phyloP scores from a whole-genome alignment of 2,329 filamentous ascomycete species.

The Emmonsia crescens region DNA sequence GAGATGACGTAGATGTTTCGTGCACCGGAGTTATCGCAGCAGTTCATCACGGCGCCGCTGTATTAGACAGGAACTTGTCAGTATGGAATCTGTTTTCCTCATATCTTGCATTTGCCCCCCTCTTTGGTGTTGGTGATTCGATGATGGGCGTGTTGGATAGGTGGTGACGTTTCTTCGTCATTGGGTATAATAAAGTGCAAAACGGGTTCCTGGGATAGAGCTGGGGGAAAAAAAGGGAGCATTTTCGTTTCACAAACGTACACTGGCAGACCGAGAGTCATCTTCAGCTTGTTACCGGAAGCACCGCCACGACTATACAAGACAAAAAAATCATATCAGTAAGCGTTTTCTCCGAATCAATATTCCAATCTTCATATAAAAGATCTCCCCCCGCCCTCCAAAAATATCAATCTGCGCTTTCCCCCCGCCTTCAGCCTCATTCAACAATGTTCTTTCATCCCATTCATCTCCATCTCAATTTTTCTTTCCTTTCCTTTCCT shows the following conservation, averaged over 20 bases:
- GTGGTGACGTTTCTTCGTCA: neutral
- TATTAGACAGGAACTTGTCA: neutral
- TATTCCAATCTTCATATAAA: neutral
- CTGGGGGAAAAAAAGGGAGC: slow-evolving; percentile 3
- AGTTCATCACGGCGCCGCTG: slow-evolving; percentile 99
- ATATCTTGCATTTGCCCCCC: neutral
- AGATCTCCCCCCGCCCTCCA: neutral
- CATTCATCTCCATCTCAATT: neutral
- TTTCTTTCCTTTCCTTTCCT: neutral
- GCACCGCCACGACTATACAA: slow-evolving; percentile 60
- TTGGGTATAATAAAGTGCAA: too few relatives aligned
- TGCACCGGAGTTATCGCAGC: slow-evolving; percentile 97
- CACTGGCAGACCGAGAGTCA: slow-evolving; percentile 99
- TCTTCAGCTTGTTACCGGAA: slow-evolving; percentile 99
- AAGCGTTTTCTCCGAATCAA: slow-evolving; percentile 6
- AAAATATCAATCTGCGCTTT: neutral
- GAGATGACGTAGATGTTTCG: slow-evolving; percentile 99
- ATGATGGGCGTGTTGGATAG: neutral
- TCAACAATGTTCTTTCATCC: neutral
- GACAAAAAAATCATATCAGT: slow-evolving; percentile 18
- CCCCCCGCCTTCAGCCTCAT: neutral
- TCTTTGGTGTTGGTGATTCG: neutral
- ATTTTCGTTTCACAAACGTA: slow-evolving; percentile 49
- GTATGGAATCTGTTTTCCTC: neutral
- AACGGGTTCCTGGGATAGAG: neutral